phyloP scores from a whole-genome alignment of 768 basidiomycete genomes.

The Albatrellus ellisii region DNA sequence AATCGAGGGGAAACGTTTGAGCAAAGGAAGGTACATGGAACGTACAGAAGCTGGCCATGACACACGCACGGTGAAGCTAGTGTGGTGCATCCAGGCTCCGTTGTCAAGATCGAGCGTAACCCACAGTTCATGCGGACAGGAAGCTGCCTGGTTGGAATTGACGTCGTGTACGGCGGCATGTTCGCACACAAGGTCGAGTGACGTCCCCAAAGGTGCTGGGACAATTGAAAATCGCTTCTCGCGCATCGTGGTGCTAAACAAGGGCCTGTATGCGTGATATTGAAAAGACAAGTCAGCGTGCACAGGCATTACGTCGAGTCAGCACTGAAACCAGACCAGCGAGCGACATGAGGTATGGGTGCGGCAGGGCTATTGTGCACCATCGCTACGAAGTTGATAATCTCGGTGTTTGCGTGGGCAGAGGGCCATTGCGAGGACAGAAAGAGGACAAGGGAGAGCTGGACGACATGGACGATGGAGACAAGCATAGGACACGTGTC shows the following conservation, averaged over 20 bases:
- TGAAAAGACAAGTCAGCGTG: too few species aligned
- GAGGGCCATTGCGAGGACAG: not conserved
- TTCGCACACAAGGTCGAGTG: conserved; percentile 25
- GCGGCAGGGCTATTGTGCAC: conserved; percentile 16
- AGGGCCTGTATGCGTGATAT: not conserved
- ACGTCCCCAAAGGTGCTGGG: conserved; percentile 3
- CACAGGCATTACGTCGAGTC: not conserved
- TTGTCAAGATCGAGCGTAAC: conserved; percentile 19
- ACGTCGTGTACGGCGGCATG: not conserved
- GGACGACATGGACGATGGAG: not conserved
- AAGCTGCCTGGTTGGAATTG: not conserved
- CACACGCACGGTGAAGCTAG: conserved; percentile 22
- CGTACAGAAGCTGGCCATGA: conserved; percentile 25
- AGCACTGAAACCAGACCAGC: conserved; percentile 13
- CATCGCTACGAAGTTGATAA: conserved; percentile 38
- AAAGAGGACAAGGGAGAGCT: not conserved
- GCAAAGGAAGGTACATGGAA: not conserved
- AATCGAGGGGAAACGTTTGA: too few species aligned
- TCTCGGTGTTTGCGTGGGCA: conserved; percentile 45
- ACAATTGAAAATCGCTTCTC: conserved; percentile 5
- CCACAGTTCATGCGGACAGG: conserved; percentile 21
- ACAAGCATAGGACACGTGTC: too few species aligned
- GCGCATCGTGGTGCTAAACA: conserved; percentile 9
- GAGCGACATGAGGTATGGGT: conserved; percentile 16
- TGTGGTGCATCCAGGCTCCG: conserved; percentile 14